Conservation (phyloP, 2,329 filamentous ascomycete species). For the Curvularia spicifera region DNA sequence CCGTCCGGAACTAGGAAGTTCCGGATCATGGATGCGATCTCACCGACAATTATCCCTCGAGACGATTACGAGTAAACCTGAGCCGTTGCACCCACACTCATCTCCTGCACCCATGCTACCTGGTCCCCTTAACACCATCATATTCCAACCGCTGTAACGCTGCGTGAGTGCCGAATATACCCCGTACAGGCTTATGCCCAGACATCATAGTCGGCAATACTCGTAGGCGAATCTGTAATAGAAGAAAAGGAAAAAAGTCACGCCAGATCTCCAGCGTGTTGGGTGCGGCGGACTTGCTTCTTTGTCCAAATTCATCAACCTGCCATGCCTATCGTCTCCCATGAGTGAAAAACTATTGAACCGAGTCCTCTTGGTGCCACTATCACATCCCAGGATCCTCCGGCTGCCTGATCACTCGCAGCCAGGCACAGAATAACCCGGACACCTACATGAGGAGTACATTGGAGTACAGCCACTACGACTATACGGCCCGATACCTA, state of each 20-base stretch:
- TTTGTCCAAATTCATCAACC: background rate
- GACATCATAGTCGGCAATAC: background rate
- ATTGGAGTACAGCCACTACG: background rate
- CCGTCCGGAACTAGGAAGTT: constrained; percentile 1
- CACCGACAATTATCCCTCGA: constrained; percentile 10
- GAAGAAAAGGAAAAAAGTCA: background rate
- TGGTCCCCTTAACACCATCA: background rate
- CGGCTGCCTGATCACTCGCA: constrained; percentile 3
- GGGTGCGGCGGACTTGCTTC: background rate
- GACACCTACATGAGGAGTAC: background rate
- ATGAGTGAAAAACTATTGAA: background rate
- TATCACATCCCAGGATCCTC: background rate
- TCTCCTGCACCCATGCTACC: background rate
- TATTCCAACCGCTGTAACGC: background rate
- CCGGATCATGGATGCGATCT: constrained; percentile 3
- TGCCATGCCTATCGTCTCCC: background rate
- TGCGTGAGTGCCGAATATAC: constrained; percentile 3
- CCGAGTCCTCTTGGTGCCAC: background rate
- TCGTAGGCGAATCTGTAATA: background rate
- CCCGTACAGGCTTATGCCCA: constrained; percentile 7
- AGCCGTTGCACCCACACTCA: constrained; percentile 1
- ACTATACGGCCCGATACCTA: background rate
- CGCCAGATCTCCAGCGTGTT: background rate
- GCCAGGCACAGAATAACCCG: background rate
- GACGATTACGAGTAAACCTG: constrained; percentile 1